These are phyloP conservation scores for Saccharomyces pastorianus DNA, from an alignment of 1,139 yeast species.

Conservation along the genomic window DNA sequence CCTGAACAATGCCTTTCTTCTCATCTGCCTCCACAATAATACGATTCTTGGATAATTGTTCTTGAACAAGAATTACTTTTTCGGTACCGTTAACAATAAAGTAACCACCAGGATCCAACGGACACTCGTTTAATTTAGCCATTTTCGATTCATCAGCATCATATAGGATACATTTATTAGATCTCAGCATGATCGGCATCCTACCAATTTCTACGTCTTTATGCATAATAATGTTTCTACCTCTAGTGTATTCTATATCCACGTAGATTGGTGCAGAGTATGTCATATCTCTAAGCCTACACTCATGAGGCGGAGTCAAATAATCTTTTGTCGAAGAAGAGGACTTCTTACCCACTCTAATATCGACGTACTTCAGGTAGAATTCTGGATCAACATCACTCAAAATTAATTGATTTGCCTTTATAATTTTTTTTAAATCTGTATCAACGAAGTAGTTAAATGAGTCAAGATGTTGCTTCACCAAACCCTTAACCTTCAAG, in stretches of 20 bases:
- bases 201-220: conserved; percentile 90
- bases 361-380: conserved; percentile 83
- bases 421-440: conserved; percentile 83
- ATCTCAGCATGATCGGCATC: conserved; percentile 95
- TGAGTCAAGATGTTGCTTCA: conserved; percentile 94
- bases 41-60: conserved; percentile 92
- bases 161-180: conserved; percentile 79
- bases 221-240: conserved; percentile 82
- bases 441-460: conserved; percentile 92
- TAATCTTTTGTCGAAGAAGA: conserved; percentile 39
- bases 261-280: conserved; percentile 95
- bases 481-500: conserved; percentile 88
- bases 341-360: conserved; percentile 73
- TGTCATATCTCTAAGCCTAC: conserved; percentile 88
- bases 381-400: conserved; percentile 97
- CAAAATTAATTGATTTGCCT: conserved; percentile 80
- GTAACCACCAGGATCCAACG: conserved; percentile 97
- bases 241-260: conserved; percentile 94
- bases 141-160: conserved; percentile 72
- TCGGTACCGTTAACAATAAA: conserved; percentile 97
- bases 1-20: conserved; percentile 88
- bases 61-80: conserved; percentile 92
- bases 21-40: conserved; percentile 96
- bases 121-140: conserved; percentile 91
- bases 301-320: conserved; percentile 86